Evolutionary conservation across 305 asterid genomes (phyloP), one percentile per base, ranked within the genome.

Genomic region (Vinca major): DNA sequence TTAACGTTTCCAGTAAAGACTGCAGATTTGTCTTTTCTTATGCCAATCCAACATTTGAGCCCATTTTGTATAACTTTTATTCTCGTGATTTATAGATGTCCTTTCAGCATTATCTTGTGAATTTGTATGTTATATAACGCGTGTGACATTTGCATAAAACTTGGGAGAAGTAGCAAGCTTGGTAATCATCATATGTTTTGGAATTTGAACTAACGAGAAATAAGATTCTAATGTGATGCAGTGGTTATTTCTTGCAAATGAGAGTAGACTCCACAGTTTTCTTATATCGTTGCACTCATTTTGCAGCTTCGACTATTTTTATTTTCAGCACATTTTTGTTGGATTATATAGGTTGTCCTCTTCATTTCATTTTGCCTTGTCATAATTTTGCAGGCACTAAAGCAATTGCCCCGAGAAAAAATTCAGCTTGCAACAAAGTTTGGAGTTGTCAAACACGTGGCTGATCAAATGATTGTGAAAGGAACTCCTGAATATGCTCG

Each of bases 351-450:
- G n/a, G 17, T 60, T 60, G 7, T 41, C 47, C 17, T 37, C 37
- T 36, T 9, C 3, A 2, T 20, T 36, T 9, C 3, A 2, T 20
- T 60, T 19, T 50, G 19, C 0, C 19, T 60, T 8, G 5, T 60
- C 9, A 14, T 39, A 60, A 26, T 14, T 67, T 60, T 14, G 13
- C 50, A 84, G 92, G 88, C 86, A 12, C 62, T 86, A 71, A 81
- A 82, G 74, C 63, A 74, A 50, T 65, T 78, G 57, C 86, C 86
- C 54, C 82, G 86, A 0, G 81, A 80, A 14, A 64, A 75, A 62
- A 81, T 84, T 51, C 83, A 82, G 52, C 5, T 86, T 14, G 84
- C 88, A 0, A 83, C 73, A 20, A 87, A 85, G 70, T 85, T 87
- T 73, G 94, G 89, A 57, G 0, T 83, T 13, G 54, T 50, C 54